Evolutionary conservation across 805 yeast genomes (phyloP).

Genomic region (Candida orba): DNA sequence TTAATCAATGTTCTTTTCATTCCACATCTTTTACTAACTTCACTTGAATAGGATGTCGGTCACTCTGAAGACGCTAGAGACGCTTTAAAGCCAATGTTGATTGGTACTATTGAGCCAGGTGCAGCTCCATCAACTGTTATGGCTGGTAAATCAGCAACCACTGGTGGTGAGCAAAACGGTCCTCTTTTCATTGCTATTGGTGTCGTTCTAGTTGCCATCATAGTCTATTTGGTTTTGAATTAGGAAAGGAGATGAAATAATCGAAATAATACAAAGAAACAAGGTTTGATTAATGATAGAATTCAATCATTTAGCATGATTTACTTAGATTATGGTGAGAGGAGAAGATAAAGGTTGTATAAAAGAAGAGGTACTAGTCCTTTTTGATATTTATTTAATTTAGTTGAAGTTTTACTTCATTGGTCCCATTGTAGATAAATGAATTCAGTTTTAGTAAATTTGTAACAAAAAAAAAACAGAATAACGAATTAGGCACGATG

Average conservation of each 20-base stretch:
- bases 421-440: too few species aligned
- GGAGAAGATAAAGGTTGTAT: too few species aligned
- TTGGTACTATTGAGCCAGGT: conserved; percentile 75
- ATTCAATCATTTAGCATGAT: too few species aligned
- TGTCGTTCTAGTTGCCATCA: conserved; percentile 15
- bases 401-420: neutral
- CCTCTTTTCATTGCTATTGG: conserved; percentile 19
- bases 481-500: too few species aligned
- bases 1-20: neutral
- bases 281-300: too few species aligned
- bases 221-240: conserved; percentile 15
- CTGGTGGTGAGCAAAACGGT: conserved; percentile 22
- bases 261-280: too few species aligned
- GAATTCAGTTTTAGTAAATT: too few species aligned
- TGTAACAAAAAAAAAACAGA: too few species aligned
- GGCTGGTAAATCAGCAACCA: conserved; percentile 16
- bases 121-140: conserved; percentile 29
- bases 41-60: conserved; percentile 63
- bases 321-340: too few species aligned
- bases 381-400: neutral
- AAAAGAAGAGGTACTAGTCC: too few species aligned
- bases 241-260: neutral
- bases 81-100: conserved; percentile 53
- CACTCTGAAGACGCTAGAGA: conserved; percentile 96
- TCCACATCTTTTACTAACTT: conserved; percentile 2